Conservation (phyloP, 306 rosid species). For the Alnus glutinosa region DNA sequence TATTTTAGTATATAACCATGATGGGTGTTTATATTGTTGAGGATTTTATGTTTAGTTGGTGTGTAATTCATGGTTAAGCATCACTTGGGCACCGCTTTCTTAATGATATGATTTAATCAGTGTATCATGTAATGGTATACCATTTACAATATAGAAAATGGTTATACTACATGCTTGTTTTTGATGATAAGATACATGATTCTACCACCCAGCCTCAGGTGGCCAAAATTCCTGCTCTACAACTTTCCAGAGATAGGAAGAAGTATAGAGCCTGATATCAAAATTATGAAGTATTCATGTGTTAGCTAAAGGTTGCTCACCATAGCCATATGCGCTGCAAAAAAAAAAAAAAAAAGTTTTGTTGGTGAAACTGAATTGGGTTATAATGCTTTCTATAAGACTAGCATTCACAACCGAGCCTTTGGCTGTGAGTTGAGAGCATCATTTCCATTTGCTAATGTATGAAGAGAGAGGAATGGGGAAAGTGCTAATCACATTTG, state of each 20-base stretch:
- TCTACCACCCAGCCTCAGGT: neutral
- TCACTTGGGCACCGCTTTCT: neutral
- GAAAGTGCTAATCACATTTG: neutral
- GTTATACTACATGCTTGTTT: neutral
- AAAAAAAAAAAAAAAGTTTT: neutral
- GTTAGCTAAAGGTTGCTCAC: neutral
- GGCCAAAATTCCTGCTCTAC: neutral
- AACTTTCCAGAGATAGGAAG: no score
- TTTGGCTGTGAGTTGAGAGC: neutral
- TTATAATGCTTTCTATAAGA: neutral
- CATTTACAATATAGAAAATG: neutral
- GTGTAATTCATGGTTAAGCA: neutral
- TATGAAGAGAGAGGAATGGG: neutral
- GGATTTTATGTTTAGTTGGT: neutral
- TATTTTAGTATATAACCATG: constrained; percentile 21
- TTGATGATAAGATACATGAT: neutral
- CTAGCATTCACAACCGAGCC: neutral
- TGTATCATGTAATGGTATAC: neutral
- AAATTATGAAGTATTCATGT: no score
- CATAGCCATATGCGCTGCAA: neutral
- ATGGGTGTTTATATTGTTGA: neutral
- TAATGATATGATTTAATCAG: neutral
- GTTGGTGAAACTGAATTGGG: neutral
- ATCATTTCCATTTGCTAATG: neutral
- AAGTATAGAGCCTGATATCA: no score